phyloP scores from a whole-genome alignment of 2,329 filamentous ascomycete genomes.

The Botrytis elliptica region DNA sequence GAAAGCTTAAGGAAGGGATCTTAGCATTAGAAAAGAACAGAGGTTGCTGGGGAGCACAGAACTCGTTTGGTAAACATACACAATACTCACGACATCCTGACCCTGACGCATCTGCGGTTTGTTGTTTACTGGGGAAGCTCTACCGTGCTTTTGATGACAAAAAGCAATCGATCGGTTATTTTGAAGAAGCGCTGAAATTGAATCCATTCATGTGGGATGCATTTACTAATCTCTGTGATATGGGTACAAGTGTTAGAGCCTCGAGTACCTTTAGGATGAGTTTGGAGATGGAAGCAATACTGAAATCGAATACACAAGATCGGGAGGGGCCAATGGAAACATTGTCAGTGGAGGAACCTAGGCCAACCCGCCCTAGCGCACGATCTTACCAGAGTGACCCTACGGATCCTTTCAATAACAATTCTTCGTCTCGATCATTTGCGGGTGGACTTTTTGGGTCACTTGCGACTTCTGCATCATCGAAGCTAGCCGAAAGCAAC shows the following conservation, averaged over 20 bases:
- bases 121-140: constrained; percentile 82
- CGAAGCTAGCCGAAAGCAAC: constrained; percentile 41
- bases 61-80: constrained; percentile 78
- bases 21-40: constrained; percentile 79
- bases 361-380: constrained; percentile 24
- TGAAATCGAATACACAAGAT: constrained; percentile 39
- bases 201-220: constrained; percentile 99
- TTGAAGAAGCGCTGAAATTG: constrained; percentile 81
- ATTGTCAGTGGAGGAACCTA: neutral
- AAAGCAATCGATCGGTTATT: constrained; percentile 79
- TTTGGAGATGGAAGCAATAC: constrained; percentile 56
- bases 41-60: constrained; percentile 71
- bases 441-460: constrained; percentile 38
- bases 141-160: constrained; percentile 79
- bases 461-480: constrained; percentile 32
- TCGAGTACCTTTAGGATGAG: constrained; percentile 83
- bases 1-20: constrained; percentile 77
- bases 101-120: constrained; percentile 81
- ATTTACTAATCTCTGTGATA: constrained; percentile 84
- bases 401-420: constrained; percentile 40
- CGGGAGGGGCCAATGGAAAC: constrained; percentile 9
- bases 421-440: constrained; percentile 31
- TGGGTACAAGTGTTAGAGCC: constrained; percentile 76
- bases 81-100: constrained; percentile 70
- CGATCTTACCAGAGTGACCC: constrained; percentile 31